Conservation (phyloP, 2,329 filamentous ascomycete species). For the Alternaria gaisen region DNA sequence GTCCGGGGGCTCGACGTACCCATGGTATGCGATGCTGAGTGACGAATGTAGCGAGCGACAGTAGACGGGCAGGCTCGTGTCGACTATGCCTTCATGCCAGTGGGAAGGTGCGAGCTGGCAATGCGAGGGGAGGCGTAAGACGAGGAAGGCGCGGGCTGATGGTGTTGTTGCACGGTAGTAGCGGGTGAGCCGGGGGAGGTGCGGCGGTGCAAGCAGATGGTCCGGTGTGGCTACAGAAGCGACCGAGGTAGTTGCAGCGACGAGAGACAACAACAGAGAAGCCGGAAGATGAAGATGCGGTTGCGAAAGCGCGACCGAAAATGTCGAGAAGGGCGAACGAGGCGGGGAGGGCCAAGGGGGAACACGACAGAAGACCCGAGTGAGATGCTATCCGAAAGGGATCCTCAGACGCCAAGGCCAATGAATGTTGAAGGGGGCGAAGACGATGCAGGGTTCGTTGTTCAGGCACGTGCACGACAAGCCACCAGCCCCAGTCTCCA, state of each 20-base stretch:
- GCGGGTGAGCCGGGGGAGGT: constrained; percentile 12
- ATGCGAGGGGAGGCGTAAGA: background rate
- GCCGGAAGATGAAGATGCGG: background rate
- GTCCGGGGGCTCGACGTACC: constrained; percentile 30
- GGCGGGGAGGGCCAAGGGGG: constrained; percentile 8
- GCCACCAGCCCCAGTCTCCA: constrained; percentile 11
- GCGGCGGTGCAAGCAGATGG: constrained; percentile 15
- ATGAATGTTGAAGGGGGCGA: constrained; percentile 16
- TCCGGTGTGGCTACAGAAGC: constrained; percentile 4
- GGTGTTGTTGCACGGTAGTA: constrained; percentile 9
- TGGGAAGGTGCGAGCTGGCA: constrained; percentile 3
- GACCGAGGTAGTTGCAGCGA: constrained; percentile 4
- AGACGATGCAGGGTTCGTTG: constrained; percentile 11
- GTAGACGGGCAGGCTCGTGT: constrained; percentile 17
- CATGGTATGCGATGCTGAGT: constrained; percentile 32
- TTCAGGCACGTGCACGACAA: constrained; percentile 1
- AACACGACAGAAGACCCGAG: constrained; percentile 4
- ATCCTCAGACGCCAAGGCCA: constrained; percentile 15
- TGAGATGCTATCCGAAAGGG: constrained; percentile 13
- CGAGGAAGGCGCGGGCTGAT: constrained; percentile 6
- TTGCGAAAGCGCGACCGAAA: constrained; percentile 1
- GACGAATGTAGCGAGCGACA: constrained; percentile 34
- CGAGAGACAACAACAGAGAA: background rate
- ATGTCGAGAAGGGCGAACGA: background rate
- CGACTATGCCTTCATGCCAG: constrained; percentile 42